A percentile compares a stretch with the other conserved stretches of the same genome.
phyloP scores from a whole-genome alignment of 306 rosid species.

The Citrullus amarus region DNA sequence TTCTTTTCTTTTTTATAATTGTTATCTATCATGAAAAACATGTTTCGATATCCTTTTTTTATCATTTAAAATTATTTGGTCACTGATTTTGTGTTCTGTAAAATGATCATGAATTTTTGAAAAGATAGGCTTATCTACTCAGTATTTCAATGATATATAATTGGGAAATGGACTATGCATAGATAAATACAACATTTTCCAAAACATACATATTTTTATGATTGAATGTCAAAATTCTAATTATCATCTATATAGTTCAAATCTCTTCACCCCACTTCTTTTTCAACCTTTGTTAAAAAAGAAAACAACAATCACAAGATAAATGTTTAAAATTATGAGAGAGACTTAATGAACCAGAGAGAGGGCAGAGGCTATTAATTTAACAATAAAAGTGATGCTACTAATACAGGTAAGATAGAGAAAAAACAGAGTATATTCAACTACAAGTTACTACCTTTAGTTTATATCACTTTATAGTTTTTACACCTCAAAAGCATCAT shows the following conservation, averaged over 20 bases:
- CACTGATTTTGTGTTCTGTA: not conserved
- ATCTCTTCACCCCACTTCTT: not conserved
- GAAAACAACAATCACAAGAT: not conserved
- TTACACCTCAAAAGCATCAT: conserved; percentile 31
- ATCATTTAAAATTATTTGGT: not conserved
- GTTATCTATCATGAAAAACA: not conserved
- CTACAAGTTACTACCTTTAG: conserved; percentile 9
- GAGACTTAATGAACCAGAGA: not conserved
- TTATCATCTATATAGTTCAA: not conserved
- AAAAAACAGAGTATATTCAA: conserved; percentile 10
- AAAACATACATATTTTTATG: not conserved
- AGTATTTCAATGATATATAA: not conserved
- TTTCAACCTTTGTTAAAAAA: not conserved
- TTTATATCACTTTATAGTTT: conserved; percentile 25
- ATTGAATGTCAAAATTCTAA: not conserved
- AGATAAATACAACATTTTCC: not conserved
- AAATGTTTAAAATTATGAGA: not conserved
- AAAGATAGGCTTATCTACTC: not conserved
- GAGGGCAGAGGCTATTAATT: not conserved
- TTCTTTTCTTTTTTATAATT: not conserved
- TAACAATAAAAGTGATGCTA: not conserved
- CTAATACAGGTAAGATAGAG: not conserved
- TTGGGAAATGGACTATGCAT: not conserved
- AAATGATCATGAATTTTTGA: not conserved
- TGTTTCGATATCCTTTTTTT: not conserved